Conservation (phyloP, 495 filamentous ascomycete species). For the Bryoglossum gracile region DNA sequence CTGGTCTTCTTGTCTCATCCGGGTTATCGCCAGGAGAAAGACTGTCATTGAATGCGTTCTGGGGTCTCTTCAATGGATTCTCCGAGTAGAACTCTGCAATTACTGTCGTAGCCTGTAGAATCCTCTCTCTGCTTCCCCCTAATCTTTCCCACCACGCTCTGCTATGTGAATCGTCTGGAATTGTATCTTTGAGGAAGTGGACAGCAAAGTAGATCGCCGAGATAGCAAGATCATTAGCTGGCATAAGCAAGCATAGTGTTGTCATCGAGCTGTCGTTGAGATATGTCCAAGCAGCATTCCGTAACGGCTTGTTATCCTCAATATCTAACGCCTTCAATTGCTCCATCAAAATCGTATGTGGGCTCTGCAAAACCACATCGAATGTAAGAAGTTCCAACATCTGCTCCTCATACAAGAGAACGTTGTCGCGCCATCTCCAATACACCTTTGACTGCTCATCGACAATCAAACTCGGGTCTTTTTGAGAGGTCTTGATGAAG, state of each 20-base stretch:
- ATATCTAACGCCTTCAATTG: slow-evolving; percentile 61
- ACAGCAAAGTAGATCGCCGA: slow-evolving; percentile 81
- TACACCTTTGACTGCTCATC: slow-evolving; percentile 96
- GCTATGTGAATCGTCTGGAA: slow-evolving; percentile 66
- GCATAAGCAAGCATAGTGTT: slow-evolving; percentile 74
- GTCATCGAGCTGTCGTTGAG: slow-evolving; percentile 84
- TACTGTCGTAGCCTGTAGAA: slow-evolving; percentile 57
- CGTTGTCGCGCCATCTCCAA: slow-evolving; percentile 93
- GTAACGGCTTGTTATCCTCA: slow-evolving; percentile 64
- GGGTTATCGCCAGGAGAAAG: slow-evolving; percentile 20
- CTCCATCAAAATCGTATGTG: slow-evolving; percentile 74
- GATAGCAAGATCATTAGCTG: slow-evolving; percentile 71
- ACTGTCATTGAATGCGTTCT: slow-evolving; percentile 22
- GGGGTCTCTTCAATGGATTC: slow-evolving; percentile 40
- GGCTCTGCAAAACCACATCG: slow-evolving; percentile 79
- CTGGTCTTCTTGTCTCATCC: slow-evolving; percentile 12
- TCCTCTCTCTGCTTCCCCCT: slow-evolving; percentile 52
- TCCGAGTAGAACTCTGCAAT: slow-evolving; percentile 72
- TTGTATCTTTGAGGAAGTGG: slow-evolving; percentile 55
- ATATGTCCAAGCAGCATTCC: slow-evolving; percentile 85
- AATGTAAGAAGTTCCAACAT: slow-evolving; percentile 91
- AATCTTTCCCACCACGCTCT: slow-evolving; percentile 81
- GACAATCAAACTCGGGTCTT: slow-evolving; percentile 75
- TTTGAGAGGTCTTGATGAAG: slow-evolving; percentile 89
- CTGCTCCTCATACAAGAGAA: slow-evolving; percentile 82